Percentiles rank a stretch among this genome's conserved stretches.
Conservation (phyloP, 2,329 filamentous ascomycete genomes). For the Colletotrichum spaethianum region DNA sequence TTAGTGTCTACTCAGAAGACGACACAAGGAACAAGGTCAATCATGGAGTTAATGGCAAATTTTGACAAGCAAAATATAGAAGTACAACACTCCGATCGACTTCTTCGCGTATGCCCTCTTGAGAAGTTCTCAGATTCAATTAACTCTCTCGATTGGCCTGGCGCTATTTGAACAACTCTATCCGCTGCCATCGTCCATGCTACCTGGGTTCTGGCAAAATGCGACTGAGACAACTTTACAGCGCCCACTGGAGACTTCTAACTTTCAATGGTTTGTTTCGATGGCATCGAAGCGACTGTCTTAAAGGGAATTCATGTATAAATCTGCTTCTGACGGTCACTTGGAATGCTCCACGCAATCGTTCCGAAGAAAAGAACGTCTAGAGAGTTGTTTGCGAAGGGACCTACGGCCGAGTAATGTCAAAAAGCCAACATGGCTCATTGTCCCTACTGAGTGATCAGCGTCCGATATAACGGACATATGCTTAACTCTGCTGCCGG, state of each 20-base stretch:
- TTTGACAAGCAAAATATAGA: neutral
- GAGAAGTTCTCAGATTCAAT: neutral
- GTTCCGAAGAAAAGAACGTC: neutral
- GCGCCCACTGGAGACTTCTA: neutral
- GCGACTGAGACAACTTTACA: neutral
- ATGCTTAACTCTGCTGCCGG: neutral
- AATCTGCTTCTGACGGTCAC: neutral
- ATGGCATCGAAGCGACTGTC: neutral
- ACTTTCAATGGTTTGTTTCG: no score
- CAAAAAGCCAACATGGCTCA: neutral
- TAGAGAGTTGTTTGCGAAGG: neutral
- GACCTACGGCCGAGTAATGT: neutral
- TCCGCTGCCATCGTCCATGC: neutral
- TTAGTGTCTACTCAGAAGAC: neutral
- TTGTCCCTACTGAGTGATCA: neutral
- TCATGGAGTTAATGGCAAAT: no score
- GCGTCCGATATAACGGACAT: constrained; percentile 1
- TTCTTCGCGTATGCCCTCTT: neutral
- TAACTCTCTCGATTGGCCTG: neutral
- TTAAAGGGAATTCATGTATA: neutral
- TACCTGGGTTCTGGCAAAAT: neutral
- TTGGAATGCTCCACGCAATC: no score
- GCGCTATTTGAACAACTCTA: neutral
- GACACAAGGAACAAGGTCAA: neutral
- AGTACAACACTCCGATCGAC: neutral